Percentiles rank a stretch among this genome's conserved stretches.
These are phyloP conservation scores for Diaporthe capsici DNA, from an alignment of 2,329 filamentous ascomycete genomes.

Conservation along the genomic window DNA sequence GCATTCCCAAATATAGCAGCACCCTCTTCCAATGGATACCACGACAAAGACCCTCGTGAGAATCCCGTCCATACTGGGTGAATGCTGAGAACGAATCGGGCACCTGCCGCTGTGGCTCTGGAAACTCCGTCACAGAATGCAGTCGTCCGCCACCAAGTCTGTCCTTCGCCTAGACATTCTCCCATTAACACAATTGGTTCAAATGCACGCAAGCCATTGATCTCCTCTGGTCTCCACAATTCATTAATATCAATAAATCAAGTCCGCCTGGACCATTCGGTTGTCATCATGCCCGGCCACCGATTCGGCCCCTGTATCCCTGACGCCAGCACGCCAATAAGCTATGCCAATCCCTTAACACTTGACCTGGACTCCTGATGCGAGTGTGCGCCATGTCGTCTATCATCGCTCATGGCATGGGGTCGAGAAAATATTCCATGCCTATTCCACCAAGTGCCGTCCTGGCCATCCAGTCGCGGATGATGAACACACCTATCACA, in stretches of 20 bases:
- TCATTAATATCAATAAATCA: constrained; percentile 35
- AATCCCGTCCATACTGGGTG: background rate
- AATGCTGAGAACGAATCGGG: background rate
- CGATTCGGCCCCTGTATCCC: constrained; percentile 29
- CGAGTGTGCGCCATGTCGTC: constrained; percentile 36
- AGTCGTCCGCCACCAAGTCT: background rate
- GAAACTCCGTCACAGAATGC: background rate
- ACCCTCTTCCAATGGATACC: background rate
- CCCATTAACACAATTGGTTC: background rate
- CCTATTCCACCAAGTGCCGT: constrained; percentile 5
- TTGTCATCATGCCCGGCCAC: constrained; percentile 25
- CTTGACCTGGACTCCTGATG: constrained; percentile 32
- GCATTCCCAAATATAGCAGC: constrained; percentile 7
- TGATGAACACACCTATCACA: constrained; percentile 4
- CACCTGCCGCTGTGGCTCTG: background rate
- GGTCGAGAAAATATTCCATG: background rate
- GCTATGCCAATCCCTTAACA: constrained; percentile 38
- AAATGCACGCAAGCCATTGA: background rate
- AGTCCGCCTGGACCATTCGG: constrained; percentile 18
- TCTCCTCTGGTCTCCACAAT: background rate
- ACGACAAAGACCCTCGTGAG: background rate
- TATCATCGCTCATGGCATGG: constrained; percentile 34
- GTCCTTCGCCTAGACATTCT: background rate
- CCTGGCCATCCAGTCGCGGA: background rate
- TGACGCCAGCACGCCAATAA: constrained; percentile 39